Evolutionary conservation across 805 yeast genomes (phyloP), one percentile per base, ranked within the genome.

Genomic region (Debaryomyces prosopidis): DNA sequence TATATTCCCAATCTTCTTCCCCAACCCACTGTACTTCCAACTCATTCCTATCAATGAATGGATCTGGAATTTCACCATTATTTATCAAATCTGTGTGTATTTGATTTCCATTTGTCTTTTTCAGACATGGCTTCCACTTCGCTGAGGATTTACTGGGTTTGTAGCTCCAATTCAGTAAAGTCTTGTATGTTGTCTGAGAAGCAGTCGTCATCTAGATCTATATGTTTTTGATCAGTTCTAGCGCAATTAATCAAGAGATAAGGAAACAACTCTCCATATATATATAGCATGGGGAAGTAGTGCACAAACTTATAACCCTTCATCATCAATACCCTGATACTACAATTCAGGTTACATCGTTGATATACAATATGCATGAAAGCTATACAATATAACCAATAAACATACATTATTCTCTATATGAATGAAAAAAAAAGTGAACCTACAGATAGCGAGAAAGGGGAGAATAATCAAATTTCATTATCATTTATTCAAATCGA

Each of bases 21-120:
- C 75, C 78, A 4, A 78, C 75, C 82, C 82, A 79, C 57, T 76
- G 81, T 8, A 75, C 73, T 4, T 50, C 45, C 15, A 55, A 55
- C 49, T 76, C 82, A 49, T 77, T 76, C 46, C 54, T 49, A 47
- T 75, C 76, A 2, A 62, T 26, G 48, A 73, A 75, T 0, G 82
- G 82, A 49, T 77, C 77, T 3, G 71, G 69, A 26, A 78, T 76
- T 34, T 59, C 52, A 1, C 62, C 59, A 43, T 69, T 59, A 30
- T 56, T 59, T 26, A 71, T 44, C 39, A 78, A 55, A 52, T 77
- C 82, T 3, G 66, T 65, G 50, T 66, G 70, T 32, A 76, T 74
- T 57, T 76, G 59, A 15, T 46, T 46, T 7, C 46, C 20, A 3
- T 39, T 17, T 5, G 43, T 43, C 26, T 42, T 36, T 5, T 15